phyloP scores from a whole-genome alignment of 208 protist genomes.

The Acanthamoeba culbertsoni region DNA sequence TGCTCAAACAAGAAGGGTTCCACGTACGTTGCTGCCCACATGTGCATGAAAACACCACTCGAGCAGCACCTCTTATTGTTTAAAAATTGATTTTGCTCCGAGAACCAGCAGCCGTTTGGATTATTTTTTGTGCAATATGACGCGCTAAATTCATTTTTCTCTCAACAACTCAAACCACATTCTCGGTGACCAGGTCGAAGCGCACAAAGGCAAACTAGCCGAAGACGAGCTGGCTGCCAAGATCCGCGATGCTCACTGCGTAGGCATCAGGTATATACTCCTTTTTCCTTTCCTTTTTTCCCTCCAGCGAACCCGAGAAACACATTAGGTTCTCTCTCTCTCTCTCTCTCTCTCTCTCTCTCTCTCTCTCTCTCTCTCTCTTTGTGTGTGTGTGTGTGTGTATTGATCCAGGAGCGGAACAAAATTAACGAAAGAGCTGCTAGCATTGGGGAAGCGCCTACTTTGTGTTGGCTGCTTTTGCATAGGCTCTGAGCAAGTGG shows the following conservation, averaged over 20 bases:
- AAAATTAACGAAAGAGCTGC: conserved; percentile 83
- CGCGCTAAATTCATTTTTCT: too few relatives aligned
- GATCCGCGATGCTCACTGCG: conserved; percentile 87
- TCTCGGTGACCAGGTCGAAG: conserved; percentile 79
- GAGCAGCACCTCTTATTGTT: too few relatives aligned
- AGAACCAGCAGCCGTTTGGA: too few relatives aligned
- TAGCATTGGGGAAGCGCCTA: conserved; percentile 85
- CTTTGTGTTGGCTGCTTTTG: conserved; percentile 93
- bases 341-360: not conserved
- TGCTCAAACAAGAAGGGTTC: conserved; percentile 86
- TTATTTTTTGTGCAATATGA: conserved; percentile 31
- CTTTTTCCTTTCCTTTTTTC: not conserved
- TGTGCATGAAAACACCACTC: too few relatives aligned
- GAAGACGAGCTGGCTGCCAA: conserved; percentile 86
- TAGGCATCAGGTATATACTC: conserved; percentile 83
- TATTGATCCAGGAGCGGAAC: conserved; percentile 87
- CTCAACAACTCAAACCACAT: too few relatives aligned
- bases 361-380: not conserved
- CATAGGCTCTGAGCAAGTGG: conserved; percentile 94
- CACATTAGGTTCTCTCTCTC: not conserved
- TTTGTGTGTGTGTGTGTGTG: not conserved
- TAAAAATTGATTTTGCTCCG: too few relatives aligned
- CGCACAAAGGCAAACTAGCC: conserved; percentile 78
- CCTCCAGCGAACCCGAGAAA: not conserved
- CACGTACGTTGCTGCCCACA: not conserved